Evolutionary conservation across 805 yeast genomes (phyloP).

Genomic region (Saccharomycopsis sp.): DNA sequence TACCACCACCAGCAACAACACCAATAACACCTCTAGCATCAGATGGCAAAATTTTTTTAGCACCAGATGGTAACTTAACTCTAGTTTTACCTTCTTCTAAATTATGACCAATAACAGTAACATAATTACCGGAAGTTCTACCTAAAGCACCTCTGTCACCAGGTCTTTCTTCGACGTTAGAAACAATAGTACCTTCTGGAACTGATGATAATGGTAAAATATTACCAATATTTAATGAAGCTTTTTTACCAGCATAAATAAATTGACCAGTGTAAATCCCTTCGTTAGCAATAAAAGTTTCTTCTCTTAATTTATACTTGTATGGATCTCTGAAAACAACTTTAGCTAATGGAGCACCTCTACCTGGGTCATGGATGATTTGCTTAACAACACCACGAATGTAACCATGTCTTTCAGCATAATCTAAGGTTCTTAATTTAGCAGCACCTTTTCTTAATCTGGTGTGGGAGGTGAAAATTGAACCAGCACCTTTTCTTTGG

Average conservation of each 20-base stretch:
- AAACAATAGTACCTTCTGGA: conserved; percentile 98
- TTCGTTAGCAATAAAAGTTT: conserved; percentile 98
- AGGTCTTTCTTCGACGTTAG: conserved; percentile 97
- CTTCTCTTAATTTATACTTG: conserved; percentile 96
- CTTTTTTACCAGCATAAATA: conserved; percentile 98
- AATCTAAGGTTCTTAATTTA: conserved; percentile 98
- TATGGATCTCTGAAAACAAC: conserved; percentile 99
- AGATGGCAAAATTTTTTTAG: conserved; percentile 93
- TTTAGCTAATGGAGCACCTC: conserved; percentile 99
- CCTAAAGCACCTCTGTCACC: conserved; percentile 99
- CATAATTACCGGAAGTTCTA: conserved; percentile 99
- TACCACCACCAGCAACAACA: conserved; percentile 99
- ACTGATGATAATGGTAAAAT: conserved; percentile 93
- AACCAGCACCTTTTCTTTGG: conserved; percentile 99
- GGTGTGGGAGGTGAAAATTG: conserved; percentile 99
- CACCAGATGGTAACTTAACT: conserved; percentile 98
- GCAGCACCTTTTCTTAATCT: conserved; percentile 99
- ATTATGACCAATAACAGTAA: conserved; percentile 98
- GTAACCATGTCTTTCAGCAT: conserved; percentile 99
- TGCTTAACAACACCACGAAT: conserved; percentile 98
- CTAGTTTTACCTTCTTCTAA: conserved; percentile 98
- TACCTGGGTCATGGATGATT: conserved; percentile 98
- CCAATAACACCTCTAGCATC: conserved; percentile 99
- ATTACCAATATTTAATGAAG: conserved; percentile 95
- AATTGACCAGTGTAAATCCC: conserved; percentile 99